These are phyloP conservation scores for Chlamydomonas sphaeroides DNA, from an alignment of 139 green algal genomes.

Conservation along the genomic window DNA sequence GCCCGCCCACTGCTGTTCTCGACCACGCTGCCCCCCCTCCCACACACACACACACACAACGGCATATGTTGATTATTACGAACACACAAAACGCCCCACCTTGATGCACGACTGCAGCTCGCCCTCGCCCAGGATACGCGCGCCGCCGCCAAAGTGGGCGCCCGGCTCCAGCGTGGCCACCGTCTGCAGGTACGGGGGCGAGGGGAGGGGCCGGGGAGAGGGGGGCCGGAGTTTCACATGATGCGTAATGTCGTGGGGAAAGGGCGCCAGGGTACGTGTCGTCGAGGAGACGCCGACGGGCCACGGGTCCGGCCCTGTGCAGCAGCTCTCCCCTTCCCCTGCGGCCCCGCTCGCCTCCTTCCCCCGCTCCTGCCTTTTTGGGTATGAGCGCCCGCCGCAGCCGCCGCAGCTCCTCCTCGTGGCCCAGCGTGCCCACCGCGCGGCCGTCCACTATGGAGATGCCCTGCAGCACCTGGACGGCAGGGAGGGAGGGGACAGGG, in stretches of 20 bases:
- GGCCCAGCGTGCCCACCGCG: conserved; percentile 53
- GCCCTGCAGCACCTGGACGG: conserved; percentile 39
- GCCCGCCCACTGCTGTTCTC: too few species aligned
- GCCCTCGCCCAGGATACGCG: conserved; percentile 42
- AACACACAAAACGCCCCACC: not conserved
- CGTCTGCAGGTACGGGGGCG: not conserved
- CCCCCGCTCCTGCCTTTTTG: too few species aligned
- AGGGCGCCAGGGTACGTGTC: too few species aligned
- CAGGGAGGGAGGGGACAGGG: too few species aligned
- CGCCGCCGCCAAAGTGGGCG: conserved; percentile 49
- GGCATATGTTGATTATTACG: too few species aligned
- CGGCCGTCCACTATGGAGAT: conserved; percentile 48
- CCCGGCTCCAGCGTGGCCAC: conserved; percentile 44
- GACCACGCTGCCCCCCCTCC: too few species aligned
- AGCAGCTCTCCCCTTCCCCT: too few species aligned
- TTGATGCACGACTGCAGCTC: conserved; percentile 54
- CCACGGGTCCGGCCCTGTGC: too few species aligned
- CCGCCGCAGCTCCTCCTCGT: conserved; percentile 56
- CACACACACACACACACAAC: not conserved
- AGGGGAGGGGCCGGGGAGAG: not conserved
- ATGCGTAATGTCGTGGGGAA: too few species aligned
- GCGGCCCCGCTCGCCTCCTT: too few species aligned
- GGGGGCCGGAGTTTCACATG: not conserved
- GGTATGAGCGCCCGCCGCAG: conserved; percentile 47
- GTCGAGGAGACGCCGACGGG: too few species aligned